Evolutionary conservation across 192 early-diverging fungal genomes (phyloP).

Genomic region (Rhizophagus clarus): DNA sequence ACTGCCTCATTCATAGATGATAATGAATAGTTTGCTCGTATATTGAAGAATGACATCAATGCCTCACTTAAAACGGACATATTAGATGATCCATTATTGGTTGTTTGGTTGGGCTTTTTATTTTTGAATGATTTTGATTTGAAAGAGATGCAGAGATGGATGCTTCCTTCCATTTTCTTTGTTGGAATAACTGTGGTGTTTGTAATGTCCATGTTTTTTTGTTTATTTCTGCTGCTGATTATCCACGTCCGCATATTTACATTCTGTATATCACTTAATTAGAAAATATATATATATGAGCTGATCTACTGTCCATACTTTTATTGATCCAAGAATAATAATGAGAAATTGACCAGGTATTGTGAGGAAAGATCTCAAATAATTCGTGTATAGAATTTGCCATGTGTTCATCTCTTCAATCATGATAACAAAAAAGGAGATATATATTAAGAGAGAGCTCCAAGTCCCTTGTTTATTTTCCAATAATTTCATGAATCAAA

Average conservation of each 20-base stretch:
- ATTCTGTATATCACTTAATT: too few species aligned
- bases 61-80: neutral
- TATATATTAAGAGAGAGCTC: too few species aligned
- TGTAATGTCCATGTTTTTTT: neutral
- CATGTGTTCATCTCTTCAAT: neutral
- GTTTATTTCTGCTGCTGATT: neutral
- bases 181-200: neutral
- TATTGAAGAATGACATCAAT: neutral
- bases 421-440: too few species aligned
- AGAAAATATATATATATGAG: too few species aligned
- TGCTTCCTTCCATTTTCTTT: neutral
- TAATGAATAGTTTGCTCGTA: neutral
- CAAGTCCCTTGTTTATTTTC: too few species aligned
- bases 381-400: neutral
- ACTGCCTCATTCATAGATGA: neutral
- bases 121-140: neutral
- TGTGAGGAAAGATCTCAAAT: neutral
- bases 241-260: slow-evolving; percentile 9
- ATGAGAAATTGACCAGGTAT: too few species aligned
- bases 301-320: too few species aligned
- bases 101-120: neutral
- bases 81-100: neutral
- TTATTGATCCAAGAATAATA: too few species aligned
- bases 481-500: too few species aligned
- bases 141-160: neutral